A percentile compares a stretch with the other conserved stretches of the same genome.
Evolutionary conservation across 75 land plant species (phyloP).

Genomic region (Azolla pinnata): DNA sequence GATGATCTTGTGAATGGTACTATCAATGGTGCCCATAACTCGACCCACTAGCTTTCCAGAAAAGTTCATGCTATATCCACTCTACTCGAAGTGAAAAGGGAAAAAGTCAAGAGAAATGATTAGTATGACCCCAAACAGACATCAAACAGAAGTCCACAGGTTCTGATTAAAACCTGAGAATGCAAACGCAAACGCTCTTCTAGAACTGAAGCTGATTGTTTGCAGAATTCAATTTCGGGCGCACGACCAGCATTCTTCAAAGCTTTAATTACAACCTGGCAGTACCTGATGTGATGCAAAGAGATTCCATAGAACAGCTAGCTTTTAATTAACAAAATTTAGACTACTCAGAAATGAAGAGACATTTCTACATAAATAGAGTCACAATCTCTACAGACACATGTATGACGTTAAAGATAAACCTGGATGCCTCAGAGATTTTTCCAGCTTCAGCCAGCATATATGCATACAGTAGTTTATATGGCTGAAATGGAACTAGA

Average conservation of each 20-base stretch:
- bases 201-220: constrained; percentile 39
- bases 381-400: no score
- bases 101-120: background rate
- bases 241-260: constrained; percentile 74
- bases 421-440: constrained; percentile 71
- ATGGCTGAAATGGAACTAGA: constrained; percentile 84
- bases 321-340: no score
- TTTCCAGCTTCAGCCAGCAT: constrained; percentile 96
- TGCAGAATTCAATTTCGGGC: constrained; percentile 71
- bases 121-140: background rate
- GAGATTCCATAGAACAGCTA: no score
- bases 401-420: no score
- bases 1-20: constrained; percentile 65
- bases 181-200: constrained; percentile 83
- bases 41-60: constrained; percentile 66
- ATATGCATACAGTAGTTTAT: constrained; percentile 84
- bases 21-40: constrained; percentile 61
- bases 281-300: no score
- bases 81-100: constrained; percentile 35
- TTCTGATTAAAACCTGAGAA: constrained; percentile 53
- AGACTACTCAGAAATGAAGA: no score
- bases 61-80: constrained; percentile 58
- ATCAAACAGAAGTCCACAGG: background rate
- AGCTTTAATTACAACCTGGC: constrained; percentile 60
- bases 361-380: no score